Base-by-base conservation (phyloP, 495 filamentous ascomycete species). In the Aspergillus kassunensis region DNA sequence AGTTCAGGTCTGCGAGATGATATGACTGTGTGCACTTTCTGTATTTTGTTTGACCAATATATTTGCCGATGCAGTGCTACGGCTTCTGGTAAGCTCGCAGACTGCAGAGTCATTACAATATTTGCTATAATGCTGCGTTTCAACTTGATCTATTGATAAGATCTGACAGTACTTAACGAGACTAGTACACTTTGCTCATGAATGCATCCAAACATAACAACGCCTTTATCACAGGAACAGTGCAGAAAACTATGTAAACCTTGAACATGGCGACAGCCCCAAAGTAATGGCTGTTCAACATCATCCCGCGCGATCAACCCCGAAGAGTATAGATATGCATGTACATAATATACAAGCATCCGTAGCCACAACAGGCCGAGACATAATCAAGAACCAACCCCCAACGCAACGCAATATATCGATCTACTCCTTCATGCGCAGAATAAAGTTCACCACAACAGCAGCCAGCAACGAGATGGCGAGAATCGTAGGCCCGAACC, bases 371-470 rank as follows among this genome's bases (percentile, higher is more conserved):
- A 12, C 19, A 20, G 21, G 13, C 24, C 7, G 20, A 42, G 4
- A 6, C 21, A 20, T 7, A 29, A n/a, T 15, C 21, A 43, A 29
- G 19, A 42, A 39, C n/a, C n/a, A 6, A 18, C 5, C 27, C 20
- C n/a, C 3, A 31, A 27, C 24, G 24, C 24, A 27, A 27, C 4
- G 4, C 9, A 4, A 4, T 0, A 5, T 58, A 30, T 58, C 58
- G 23, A 54, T 34, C 34, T 58, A 56, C 13, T 58, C 65, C 63
- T 84, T 82, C 65, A 97, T 82, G 53, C 92, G 80, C 65, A 98
- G 72, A 11, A 96, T 84, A 68, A 98, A 96, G 72, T 97, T 98
- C 49, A 97, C 88, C 16, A 96, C 74, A 1, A 98, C 88, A 4
- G 91, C 93, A 12, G 87, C 79, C 49, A 96, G 69, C 51, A 98